These are phyloP conservation scores for Artemisia annua DNA, from an alignment of 129 eudicot species.

Conservation along the genomic window DNA sequence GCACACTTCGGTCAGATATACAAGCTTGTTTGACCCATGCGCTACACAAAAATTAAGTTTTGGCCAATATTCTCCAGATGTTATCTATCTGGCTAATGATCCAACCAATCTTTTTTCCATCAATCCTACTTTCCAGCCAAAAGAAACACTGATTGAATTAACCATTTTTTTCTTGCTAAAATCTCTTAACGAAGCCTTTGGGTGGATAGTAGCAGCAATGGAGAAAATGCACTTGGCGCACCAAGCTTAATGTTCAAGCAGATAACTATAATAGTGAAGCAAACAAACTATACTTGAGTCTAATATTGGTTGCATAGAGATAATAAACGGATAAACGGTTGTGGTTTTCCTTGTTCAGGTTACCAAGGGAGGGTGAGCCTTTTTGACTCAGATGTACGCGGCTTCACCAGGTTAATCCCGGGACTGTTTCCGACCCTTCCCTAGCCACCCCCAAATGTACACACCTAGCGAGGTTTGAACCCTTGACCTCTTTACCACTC, in stretches of 20 bases:
- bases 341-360: no score
- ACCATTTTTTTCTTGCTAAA: constrained; percentile 3
- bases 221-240: not conserved
- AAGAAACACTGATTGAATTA: not conserved
- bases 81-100: not conserved
- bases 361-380: no score
- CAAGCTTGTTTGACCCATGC: no score
- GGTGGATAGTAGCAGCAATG: not conserved
- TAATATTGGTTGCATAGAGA: not conserved
- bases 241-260: not conserved
- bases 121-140: not conserved
- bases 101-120: not conserved
- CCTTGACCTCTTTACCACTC: not conserved
- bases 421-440: no score
- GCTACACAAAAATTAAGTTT: no score
- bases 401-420: no score
- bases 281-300: not conserved
- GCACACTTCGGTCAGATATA: no score
- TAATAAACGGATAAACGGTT: no score
- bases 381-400: no score
- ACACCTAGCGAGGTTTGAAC: no score
- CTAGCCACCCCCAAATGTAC: no score
- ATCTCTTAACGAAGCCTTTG: not conserved
- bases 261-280: not conserved
- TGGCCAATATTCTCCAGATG: not conserved